These are phyloP conservation scores for Stipa capillata DNA, from an alignment of 176 grass and related monocot genomes.

Conservation along the genomic window DNA sequence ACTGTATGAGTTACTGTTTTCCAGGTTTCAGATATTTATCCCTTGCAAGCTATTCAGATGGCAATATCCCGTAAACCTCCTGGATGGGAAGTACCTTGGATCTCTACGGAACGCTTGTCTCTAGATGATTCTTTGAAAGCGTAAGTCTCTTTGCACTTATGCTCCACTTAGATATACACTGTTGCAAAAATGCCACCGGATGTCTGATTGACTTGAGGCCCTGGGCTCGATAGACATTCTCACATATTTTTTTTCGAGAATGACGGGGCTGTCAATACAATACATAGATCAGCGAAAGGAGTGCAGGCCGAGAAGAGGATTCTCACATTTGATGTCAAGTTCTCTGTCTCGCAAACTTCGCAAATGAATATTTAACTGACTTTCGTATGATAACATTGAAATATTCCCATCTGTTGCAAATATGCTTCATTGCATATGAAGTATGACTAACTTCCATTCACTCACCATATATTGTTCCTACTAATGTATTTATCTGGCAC, in stretches of 20 bases:
- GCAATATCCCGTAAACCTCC: conserved; percentile 50
- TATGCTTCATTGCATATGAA: no score
- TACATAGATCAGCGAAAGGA: no score
- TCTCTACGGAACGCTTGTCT: conserved; percentile 42
- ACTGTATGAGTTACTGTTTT: neutral
- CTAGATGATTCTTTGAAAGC: conserved; percentile 77
- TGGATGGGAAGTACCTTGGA: conserved; percentile 69
- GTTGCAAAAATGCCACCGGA: neutral
- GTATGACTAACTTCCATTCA: no score
- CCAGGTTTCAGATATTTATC: conserved; percentile 84
- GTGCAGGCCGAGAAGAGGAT: no score
- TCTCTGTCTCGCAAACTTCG: neutral
- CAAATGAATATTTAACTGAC: neutral
- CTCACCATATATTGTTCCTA: neutral
- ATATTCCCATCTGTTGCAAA: neutral
- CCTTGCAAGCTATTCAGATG: conserved; percentile 55
- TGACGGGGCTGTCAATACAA: no score
- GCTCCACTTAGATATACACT: neutral
- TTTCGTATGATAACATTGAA: neutral
- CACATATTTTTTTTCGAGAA: no score
- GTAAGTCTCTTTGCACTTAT: conserved; percentile 16
- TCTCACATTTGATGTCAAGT: neutral
- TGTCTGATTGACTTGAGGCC: neutral
- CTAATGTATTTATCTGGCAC: neutral
- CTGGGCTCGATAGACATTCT: neutral